Percentiles rank a stretch among this genome's conserved stretches.
phyloP scores from a whole-genome alignment of 2,329 filamentous ascomycete species.

The Gliomastix tumulicola region DNA sequence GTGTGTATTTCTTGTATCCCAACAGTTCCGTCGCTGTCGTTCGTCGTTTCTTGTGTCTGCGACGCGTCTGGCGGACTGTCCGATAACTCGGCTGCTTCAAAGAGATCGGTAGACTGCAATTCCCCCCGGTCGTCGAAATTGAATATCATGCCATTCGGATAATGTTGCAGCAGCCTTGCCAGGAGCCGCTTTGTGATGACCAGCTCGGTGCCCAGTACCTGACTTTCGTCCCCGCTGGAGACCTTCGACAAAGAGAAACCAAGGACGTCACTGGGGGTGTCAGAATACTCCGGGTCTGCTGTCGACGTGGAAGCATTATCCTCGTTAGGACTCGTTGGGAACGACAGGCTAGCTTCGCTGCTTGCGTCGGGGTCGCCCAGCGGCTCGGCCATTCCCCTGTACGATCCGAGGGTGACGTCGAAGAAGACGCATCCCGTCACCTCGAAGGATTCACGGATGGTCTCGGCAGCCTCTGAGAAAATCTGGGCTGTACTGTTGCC shows the following conservation, averaged over 20 bases:
- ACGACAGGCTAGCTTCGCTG: neutral
- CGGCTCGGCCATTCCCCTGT: neutral
- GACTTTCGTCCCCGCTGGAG: neutral
- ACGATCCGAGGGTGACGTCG: conserved; percentile 7
- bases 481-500: too few species aligned
- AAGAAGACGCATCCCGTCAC: conserved; percentile 28
- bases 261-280: neutral
- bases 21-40: too few species aligned
- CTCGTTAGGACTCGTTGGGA: neutral
- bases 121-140: conserved; percentile 31
- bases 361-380: neutral
- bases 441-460: conserved; percentile 32
- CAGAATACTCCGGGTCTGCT: too few species aligned
- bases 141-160: conserved; percentile 39
- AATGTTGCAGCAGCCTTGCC: conserved; percentile 29
- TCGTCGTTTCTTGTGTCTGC: neutral
- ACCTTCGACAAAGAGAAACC: neutral
- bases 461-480: conserved; percentile 35
- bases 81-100: too few species aligned
- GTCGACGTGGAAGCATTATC: neutral
- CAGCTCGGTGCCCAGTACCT: neutral
- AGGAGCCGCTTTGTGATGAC: conserved; percentile 10
- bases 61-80: conserved; percentile 5
- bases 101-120: conserved; percentile 20
- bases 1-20: too few species aligned